Base-by-base conservation (phyloP, 1,284 basidiomycete species). In the Abortiporus biennis region DNA sequence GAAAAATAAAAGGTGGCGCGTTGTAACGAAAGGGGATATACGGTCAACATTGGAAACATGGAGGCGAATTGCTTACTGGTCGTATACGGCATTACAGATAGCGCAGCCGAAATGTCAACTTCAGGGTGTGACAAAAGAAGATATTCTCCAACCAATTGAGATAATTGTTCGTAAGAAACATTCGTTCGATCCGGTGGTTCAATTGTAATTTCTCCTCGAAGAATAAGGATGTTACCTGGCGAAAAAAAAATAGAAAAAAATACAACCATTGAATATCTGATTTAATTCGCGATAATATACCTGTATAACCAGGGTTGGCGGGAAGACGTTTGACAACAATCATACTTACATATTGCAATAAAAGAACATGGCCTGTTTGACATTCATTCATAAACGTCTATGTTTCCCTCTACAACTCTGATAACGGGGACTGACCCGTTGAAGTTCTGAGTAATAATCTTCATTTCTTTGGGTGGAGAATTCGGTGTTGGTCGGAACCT, bases 101-200 rank as follows among this genome's bases (percentile, higher is more conserved):
- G 68, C 0, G 89, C 90, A 13, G 83, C 78, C 6, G 83, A 82
- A 25, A 92, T 76, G 47, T 86, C 85, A 11, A 80, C 69, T 43
- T 75, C 70, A 6, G 76, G 71, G 42, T 72, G 73, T 29, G 65
- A 72, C 3, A 61, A 66, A 36, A 95, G 68, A 36, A 95, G 76
- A 57, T 89, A 85, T 52, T 93, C 88, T 16, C 80, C 92, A 9
- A 96, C 74, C 33, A 92, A 71, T 46, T 84, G 78, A 1, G 88
- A 80, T 6, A 95, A 75, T 50, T 87, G 82, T 48, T 87, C 81
- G 64, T 93, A 95, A 15, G 87, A 85, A 19, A 92, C 90, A 6
- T 76, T 78, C 45, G 58, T 72, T 35, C 84, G 81, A 41, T 71
- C 70, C 22, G 61, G 70, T 0, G 79, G 88, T 16, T 76, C 66